Base-by-base conservation (phyloP, 1,284 basidiomycete species). In the Fomitopsis palustris region DNA sequence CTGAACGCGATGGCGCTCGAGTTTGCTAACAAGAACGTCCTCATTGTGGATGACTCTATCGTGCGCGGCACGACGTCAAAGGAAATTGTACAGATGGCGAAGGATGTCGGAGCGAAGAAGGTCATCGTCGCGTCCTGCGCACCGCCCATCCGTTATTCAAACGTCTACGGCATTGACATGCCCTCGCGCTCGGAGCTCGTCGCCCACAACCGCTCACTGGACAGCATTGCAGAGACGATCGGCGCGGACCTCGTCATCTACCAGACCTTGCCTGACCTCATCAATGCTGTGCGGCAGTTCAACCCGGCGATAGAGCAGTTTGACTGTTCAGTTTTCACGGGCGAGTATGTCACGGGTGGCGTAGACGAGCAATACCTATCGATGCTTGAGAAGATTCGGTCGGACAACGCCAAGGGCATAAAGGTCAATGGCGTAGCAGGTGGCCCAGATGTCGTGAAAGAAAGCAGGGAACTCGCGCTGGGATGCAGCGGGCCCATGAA, bases 91-190 rank as follows among this genome's bases (percentile, higher is more conserved):
- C 96, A 98, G 74, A 99, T 99, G 96, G 97, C 97, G 33, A 95
- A 96, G 71, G 97, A 99, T 69, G 97, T 98, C 7, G 97, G 97
- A 17, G 96, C 97, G n/a, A 95, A 92, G 75, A 93, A 92, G 67
- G 95, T 99, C 68, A 92, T 98, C 65, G 90, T 99, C 65, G 97
- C 97, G 1, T 97, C 94, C 56, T 99, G 96, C 69, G 95, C 97
- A 16, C 97, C 97, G 14, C 94, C 96, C 2, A 98, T 99, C 70
- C 83, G 94, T 83, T 86, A 88, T 74, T 90, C 94, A 10, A 98
- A 99, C 72, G 97, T 99, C 6, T 99, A 99, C 76, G 97, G 97
- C 35, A 99, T 99, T 71, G 97, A 99, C 79, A 99, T 99, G 97
- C 97, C 97, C 33, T 95, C 95, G 1, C 88, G 95, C 9, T 76